These are phyloP conservation scores for Arabidopsis thaliana DNA, from an alignment of 345 rosid genomes.

Conservation along the genomic window TAIR10.1 NC_003074.8:4774001-4774500, in stretches of 20 bases:
- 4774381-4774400: neutral
- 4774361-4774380: neutral
- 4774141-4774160: neutral
- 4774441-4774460: constrained; percentile 14
- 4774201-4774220: constrained; percentile 15
- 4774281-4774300: neutral
- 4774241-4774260: constrained; percentile 1
- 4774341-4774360: neutral
- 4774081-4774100: constrained; percentile 23
- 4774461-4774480: neutral
- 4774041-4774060: constrained; percentile 68
- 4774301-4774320: constrained; percentile 2
- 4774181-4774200: constrained; percentile 28
- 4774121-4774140: constrained; percentile 15
- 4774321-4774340: neutral
- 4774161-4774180: constrained; percentile 30
- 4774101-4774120: neutral
- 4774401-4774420: neutral
- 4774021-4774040: constrained; percentile 67
- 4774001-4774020: constrained; percentile 71
- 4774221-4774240: neutral
- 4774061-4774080: constrained; percentile 39
- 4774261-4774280: neutral
- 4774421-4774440: constrained; percentile 5
- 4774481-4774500: constrained; percentile 31